These are phyloP conservation scores for Microsporum canis DNA, from an alignment of 2,329 filamentous ascomycete species.

Conservation along the genomic window DNA sequence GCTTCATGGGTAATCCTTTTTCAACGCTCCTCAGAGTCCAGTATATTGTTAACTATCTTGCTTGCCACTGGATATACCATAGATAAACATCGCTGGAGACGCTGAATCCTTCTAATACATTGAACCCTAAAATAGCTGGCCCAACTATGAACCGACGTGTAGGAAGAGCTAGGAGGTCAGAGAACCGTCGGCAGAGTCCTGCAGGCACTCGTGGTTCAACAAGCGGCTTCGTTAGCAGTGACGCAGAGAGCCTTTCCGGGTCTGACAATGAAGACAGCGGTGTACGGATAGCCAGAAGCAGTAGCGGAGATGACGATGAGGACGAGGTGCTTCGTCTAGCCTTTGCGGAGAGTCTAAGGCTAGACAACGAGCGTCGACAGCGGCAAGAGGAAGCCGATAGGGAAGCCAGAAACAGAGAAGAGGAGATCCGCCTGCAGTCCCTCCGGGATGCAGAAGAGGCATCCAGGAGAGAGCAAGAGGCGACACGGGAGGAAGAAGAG, in stretches of 20 bases:
- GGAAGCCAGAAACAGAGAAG: neutral
- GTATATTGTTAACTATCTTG: neutral
- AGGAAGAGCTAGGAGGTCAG: neutral
- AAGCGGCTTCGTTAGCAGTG: neutral
- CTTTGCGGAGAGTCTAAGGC: neutral
- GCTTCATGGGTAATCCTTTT: neutral
- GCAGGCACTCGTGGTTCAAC: neutral
- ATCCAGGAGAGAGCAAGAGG: conserved; percentile 3
- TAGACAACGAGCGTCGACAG: neutral
- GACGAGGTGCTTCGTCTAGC: conserved; percentile 11
- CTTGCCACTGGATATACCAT: neutral
- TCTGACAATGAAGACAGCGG: neutral
- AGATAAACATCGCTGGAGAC: neutral
- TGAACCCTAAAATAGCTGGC: neutral
- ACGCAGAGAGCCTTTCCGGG: neutral
- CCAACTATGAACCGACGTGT: neutral
- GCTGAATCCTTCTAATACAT: neutral
- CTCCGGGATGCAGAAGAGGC: neutral
- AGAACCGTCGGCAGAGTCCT: neutral
- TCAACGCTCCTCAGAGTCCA: neutral
- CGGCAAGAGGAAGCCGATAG: neutral
- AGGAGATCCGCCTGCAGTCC: neutral
- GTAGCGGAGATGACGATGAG: conserved; percentile 1
- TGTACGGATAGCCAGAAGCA: neutral
- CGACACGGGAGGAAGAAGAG: conserved; percentile 6